A percentile compares a stretch with the other conserved stretches of the same genome.
These are phyloP conservation scores for Canavalia ensiformis DNA, from an alignment of 306 rosid species.

Conservation along the genomic window DNA sequence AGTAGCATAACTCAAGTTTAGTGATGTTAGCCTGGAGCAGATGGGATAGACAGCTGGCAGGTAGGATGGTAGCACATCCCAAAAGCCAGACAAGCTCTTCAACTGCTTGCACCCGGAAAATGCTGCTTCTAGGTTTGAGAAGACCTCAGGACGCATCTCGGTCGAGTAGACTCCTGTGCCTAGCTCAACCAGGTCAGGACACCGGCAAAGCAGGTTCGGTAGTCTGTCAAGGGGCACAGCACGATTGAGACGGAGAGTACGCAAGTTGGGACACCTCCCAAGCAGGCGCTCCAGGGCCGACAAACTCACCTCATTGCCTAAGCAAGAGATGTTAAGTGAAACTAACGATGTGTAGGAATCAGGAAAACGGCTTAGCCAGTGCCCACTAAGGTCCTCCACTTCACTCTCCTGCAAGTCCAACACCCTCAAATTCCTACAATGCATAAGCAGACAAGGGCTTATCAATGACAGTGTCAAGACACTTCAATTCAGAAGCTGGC, in stretches of 20 bases:
- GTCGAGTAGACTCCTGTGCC: constrained; percentile 83
- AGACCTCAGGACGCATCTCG: constrained; percentile 76
- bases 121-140: constrained; percentile 63
- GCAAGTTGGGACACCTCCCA: constrained; percentile 78
- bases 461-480: constrained; percentile 29
- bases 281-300: constrained; percentile 87
- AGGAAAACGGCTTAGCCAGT: constrained; percentile 93
- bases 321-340: constrained; percentile 87
- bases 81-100: constrained; percentile 82
- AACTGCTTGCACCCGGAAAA: constrained; percentile 71
- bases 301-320: constrained; percentile 76
- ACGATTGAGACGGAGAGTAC: constrained; percentile 83
- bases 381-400: constrained; percentile 89
- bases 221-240: constrained; percentile 80
- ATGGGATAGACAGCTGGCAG: constrained; percentile 73
- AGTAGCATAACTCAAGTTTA: constrained; percentile 80
- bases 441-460: constrained; percentile 39
- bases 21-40: constrained; percentile 75
- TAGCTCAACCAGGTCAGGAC: constrained; percentile 82
- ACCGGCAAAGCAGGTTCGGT: constrained; percentile 63
- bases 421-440: constrained; percentile 81
- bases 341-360: constrained; percentile 85
- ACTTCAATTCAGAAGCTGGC: constrained; percentile 21
- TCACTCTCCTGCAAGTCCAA: constrained; percentile 93
- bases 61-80: constrained; percentile 83